phyloP scores from a whole-genome alignment of 192 early-diverging fungal species.

The Glomus cerebriforme region DNA sequence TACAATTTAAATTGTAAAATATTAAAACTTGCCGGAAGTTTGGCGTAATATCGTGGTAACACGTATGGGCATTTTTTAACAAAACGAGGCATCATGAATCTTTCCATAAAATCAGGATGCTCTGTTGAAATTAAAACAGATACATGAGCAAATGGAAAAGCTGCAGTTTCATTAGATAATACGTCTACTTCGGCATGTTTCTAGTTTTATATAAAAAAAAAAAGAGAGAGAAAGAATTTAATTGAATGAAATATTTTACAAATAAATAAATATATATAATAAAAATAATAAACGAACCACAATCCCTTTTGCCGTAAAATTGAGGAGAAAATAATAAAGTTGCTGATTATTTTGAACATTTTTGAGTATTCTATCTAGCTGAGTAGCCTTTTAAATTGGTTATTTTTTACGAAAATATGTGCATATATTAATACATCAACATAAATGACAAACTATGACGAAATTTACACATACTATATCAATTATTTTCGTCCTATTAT shows the following conservation, averaged over 20 bases:
- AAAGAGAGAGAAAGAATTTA: neutral
- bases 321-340: slow-evolving; percentile 12
- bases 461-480: slow-evolving; percentile 1
- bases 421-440: neutral
- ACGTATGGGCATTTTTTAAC: slow-evolving; percentile 71
- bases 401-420: too few species aligned
- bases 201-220: slow-evolving; percentile 29
- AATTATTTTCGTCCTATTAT: neutral
- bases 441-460: neutral
- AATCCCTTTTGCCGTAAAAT: neutral
- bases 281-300: neutral
- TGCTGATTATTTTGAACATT: neutral
- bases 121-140: slow-evolving; percentile 56
- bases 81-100: slow-evolving; percentile 65
- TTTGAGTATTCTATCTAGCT: neutral
- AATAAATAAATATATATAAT: neutral
- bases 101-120: slow-evolving; percentile 58
- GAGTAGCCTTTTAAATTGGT: slow-evolving; percentile 6
- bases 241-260: neutral
- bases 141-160: slow-evolving; percentile 69
- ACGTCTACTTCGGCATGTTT: slow-evolving; percentile 76
- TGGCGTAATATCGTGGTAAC: slow-evolving; percentile 61
- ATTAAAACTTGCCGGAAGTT: slow-evolving; percentile 46
- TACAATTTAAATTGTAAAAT: neutral
- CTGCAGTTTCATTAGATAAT: slow-evolving; percentile 40